Evolutionary conservation across 345 rosid genomes (phyloP), one percentile per base, ranked within the genome.

Genomic region (Dimocarpus longan): DNA sequence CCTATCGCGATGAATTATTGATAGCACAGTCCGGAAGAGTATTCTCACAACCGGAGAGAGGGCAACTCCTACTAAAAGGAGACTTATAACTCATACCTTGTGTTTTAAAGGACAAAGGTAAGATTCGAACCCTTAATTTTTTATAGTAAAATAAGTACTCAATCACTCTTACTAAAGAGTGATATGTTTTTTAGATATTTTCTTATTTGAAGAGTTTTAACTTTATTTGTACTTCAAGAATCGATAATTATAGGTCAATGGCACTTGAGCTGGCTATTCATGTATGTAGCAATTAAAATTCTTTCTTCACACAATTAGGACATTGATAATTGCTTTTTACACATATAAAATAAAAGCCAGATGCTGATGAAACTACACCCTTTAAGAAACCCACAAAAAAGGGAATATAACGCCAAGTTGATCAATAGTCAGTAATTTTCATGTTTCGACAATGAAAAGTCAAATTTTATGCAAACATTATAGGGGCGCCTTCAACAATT

Each of bases 401-500:
- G 48, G 21, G 26, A 65, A 75, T 22, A 44, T 9, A 40, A 24
- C 50, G 24, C 70, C 26, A 26, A 24, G 78, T 75, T 59, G 64
- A 59, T 8, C 10, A 60, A 46, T 46, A 46, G 10, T 19, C 2
- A 21, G 28, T 21, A 60, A 21, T 15, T 15, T 54, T 74, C 68
- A 59, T 40, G 42, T 72, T 72, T 39, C 39, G 63, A 60, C 68
- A 42, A 39, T 52, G 26, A 43, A 60, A 71, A 21, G 39, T 21
- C 43, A n/a, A 12, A 13, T 22, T n/a, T 39, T 13, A 59, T 60
- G 22, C 76, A 42, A 60, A 13, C 52, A 22, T 71, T n/a, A 46
- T 72, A 64, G 71, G 74, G 69, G 24, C 52, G 68, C 66, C 18
- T 63, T 68, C 60, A 19, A 71, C 5, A 37, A 71, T 39, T 13